phyloP scores from a whole-genome alignment of 1,284 basidiomycete genomes.

The Coniferiporia weirii region DNA sequence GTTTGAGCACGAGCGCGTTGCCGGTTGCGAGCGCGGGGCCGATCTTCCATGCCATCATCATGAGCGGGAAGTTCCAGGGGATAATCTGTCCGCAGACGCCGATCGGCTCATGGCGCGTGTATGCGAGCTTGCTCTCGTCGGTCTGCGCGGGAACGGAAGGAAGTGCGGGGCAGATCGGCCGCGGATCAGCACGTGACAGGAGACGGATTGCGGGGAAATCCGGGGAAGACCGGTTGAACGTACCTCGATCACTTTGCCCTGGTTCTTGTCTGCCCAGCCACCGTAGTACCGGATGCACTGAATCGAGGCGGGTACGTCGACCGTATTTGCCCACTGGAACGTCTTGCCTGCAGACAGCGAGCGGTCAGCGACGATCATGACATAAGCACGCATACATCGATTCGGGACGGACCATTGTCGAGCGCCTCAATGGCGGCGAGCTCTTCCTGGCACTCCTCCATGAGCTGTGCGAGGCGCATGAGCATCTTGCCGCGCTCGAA shows the following conservation, averaged over 20 bases:
- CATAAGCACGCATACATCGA: background rate
- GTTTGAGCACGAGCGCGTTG: constrained; percentile 81
- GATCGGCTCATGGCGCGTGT: constrained; percentile 89
- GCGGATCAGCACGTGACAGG: no score
- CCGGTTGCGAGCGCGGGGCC: constrained; percentile 83
- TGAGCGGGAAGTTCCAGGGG: constrained; percentile 59
- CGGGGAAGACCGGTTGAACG: background rate
- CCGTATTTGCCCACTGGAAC: constrained; percentile 64
- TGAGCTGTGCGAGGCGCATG: constrained; percentile 67
- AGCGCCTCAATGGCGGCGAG: constrained; percentile 77
- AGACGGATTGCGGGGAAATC: no score
- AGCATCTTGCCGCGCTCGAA: constrained; percentile 59
- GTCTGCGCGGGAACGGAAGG: background rate
- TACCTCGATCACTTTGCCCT: constrained; percentile 78
- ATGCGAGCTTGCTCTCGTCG: constrained; percentile 64
- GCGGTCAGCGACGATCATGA: background rate
- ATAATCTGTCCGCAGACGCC: constrained; percentile 88
- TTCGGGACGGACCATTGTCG: constrained; percentile 52
- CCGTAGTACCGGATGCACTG: constrained; percentile 68
- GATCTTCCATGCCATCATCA: constrained; percentile 78
- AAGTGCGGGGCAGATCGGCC: no score
- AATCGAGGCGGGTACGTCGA: constrained; percentile 70
- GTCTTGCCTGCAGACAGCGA: constrained; percentile 53
- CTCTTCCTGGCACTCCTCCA: constrained; percentile 69
- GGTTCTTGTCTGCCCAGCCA: constrained; percentile 85